Base-by-base conservation (phyloP, 768 basidiomycete genomes). In the Collybia sp. region DNA sequence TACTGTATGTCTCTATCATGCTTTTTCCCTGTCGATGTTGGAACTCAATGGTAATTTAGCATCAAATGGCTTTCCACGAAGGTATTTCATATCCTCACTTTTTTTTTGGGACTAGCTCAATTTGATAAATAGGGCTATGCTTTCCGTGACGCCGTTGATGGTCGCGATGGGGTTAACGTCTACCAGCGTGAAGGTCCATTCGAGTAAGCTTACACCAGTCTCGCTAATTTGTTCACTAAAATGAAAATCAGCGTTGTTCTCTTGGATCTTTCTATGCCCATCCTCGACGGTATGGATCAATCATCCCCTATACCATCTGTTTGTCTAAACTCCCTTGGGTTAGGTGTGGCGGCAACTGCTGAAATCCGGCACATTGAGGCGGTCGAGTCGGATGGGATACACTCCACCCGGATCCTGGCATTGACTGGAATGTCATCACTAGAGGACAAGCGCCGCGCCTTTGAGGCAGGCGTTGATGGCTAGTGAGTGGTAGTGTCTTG, bases 391-490 rank as follows among this genome's bases (percentile, higher is more conserved):
- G 64, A 30, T 57, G 57, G 33, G 69, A 69, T 38, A 66, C 44
- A 18, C 53, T 37, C 32, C 55, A 31, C 55, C 55, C 75, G 82
- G 47, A 93, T 96, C 43, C 70, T 96, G 39, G 94, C 93, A 3
- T 68, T 97, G 47, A 96, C 93, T 1, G 94, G 94, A 16, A 86
- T 92, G 82, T 94, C 94, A 13, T 91, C 93, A 6, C 65, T 88
- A 4, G 94, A 96, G 59, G 92, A 97, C 62, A 95, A 94, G 62
- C 77, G 89, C 17, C 76, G 80, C 53, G 94, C 94, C 1, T 95
- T 95, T 52, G 85, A 89, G 38, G 89, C 88, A 43, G 94, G 94
- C 0, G 92, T 97, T 42, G 90, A 96, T 53, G 93, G 94, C 68
- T 95, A 95, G 92, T 94, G 58, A 53, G 90, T 82, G 11, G 20